phyloP scores from a whole-genome alignment of 129 eudicot species.

The Daucus carota region DNA sequence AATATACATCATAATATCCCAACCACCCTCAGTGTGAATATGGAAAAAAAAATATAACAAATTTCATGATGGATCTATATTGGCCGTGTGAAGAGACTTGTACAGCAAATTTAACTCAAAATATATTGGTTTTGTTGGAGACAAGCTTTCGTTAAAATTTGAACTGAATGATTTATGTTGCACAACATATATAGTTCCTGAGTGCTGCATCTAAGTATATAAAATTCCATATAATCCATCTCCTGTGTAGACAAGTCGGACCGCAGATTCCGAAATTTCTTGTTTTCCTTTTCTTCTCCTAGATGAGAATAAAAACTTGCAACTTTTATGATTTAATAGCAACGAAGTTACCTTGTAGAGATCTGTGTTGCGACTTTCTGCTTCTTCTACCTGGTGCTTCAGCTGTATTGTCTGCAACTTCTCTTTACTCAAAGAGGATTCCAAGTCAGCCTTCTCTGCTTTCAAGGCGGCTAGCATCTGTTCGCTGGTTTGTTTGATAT shows the following conservation, averaged over 20 bases:
- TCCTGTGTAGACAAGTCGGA: background rate
- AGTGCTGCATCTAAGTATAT: background rate
- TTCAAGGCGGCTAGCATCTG: constrained; percentile 44
- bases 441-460: constrained; percentile 76
- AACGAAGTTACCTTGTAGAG: constrained; percentile 63
- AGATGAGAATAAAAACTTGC: background rate
- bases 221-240: background rate
- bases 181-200: background rate
- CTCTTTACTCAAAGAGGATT: constrained; percentile 55
- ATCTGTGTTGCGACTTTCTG: constrained; percentile 77
- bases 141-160: background rate
- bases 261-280: background rate
- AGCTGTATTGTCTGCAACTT: constrained; percentile 64
- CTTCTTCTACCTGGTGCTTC: constrained; percentile 77
- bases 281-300: background rate
- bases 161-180: background rate
- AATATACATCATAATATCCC: background rate
- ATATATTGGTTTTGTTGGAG: background rate
- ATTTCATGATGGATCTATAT: background rate
- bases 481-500: constrained; percentile 53
- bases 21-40: background rate
- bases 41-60: background rate
- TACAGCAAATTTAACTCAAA: background rate
- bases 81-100: background rate
- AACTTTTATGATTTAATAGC: background rate